Conservation (phyloP, 2,329 filamentous ascomycete genomes). For the Colletotrichum australisinense region DNA sequence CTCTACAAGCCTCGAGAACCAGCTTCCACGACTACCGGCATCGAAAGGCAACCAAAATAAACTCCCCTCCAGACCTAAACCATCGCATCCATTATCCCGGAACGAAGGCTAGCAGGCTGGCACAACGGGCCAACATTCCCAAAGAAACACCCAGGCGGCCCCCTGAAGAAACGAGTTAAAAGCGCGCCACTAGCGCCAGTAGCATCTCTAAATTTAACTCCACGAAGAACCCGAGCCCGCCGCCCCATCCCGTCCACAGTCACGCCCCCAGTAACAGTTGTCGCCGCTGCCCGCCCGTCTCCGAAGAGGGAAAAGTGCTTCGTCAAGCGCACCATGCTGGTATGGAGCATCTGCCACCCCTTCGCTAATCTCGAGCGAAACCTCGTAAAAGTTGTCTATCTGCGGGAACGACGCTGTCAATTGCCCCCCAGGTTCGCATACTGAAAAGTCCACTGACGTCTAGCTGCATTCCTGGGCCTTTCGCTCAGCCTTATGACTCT, state of each 20-base stretch:
- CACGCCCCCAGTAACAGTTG: background rate
- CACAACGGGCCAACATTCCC: background rate
- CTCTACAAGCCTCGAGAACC: background rate
- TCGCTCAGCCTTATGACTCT: constrained; percentile 15
- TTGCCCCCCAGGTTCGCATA: background rate
- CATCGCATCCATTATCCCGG: background rate
- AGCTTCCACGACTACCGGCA: background rate
- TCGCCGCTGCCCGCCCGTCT: background rate
- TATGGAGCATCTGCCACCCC: constrained; percentile 21
- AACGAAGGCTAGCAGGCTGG: background rate
- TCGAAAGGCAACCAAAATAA: background rate
- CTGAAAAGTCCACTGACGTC: background rate
- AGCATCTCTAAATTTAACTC: constrained; percentile 30
- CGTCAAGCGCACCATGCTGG: background rate
- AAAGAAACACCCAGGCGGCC: constrained; percentile 5
- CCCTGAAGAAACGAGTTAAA: background rate
- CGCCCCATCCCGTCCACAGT: background rate
- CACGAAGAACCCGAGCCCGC: background rate
- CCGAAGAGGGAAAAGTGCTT: background rate
- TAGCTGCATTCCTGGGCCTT: background rate
- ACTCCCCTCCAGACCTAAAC: background rate
- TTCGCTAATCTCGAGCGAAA: constrained; percentile 25
- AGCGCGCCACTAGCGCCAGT: constrained; percentile 17
- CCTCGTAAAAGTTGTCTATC: constrained; percentile 8
- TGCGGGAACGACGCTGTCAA: background rate